phyloP scores from a whole-genome alignment of 2,329 filamentous ascomycete species.

The Colletotrichum truncatum region DNA sequence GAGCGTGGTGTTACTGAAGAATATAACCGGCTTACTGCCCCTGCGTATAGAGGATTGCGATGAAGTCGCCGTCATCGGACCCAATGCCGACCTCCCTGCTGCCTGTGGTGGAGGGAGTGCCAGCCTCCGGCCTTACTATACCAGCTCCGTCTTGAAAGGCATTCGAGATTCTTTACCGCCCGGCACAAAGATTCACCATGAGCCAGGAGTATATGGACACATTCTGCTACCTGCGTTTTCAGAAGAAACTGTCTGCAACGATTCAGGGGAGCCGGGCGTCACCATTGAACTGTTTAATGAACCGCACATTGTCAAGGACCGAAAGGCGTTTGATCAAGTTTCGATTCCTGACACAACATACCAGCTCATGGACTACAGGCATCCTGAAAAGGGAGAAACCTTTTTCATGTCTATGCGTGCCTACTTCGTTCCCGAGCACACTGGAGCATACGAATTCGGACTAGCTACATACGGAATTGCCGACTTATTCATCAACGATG shows the following conservation, averaged over 20 bases:
- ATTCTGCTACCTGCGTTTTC: conserved; percentile 67
- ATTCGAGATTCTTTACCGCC: conserved; percentile 63
- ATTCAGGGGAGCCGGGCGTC: conserved; percentile 66
- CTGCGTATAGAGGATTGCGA: conserved; percentile 59
- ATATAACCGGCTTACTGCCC: conserved; percentile 71
- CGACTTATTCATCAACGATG: conserved; percentile 68
- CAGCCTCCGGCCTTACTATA: conserved; percentile 69
- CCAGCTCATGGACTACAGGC: conserved; percentile 58
- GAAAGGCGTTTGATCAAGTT: conserved; percentile 60
- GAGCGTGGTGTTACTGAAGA: conserved; percentile 78
- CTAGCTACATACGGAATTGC: conserved; percentile 72
- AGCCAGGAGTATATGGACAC: conserved; percentile 67
- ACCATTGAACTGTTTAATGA: conserved; percentile 71
- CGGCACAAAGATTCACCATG: conserved; percentile 58
- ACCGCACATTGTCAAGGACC: conserved; percentile 54
- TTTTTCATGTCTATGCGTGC: conserved; percentile 72
- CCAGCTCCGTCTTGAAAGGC: conserved; percentile 76
- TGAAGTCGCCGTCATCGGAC: conserved; percentile 62
- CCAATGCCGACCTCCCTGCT: conserved; percentile 63
- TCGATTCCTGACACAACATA: conserved; percentile 57
- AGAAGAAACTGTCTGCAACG: conserved; percentile 58
- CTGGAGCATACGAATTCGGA: conserved; percentile 70
- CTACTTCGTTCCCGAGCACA: conserved; percentile 65
- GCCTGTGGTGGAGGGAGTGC: conserved; percentile 74
- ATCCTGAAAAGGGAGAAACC: conserved; percentile 57